phyloP scores from a whole-genome alignment of 345 rosid species.

The Viola odorata region DNA sequence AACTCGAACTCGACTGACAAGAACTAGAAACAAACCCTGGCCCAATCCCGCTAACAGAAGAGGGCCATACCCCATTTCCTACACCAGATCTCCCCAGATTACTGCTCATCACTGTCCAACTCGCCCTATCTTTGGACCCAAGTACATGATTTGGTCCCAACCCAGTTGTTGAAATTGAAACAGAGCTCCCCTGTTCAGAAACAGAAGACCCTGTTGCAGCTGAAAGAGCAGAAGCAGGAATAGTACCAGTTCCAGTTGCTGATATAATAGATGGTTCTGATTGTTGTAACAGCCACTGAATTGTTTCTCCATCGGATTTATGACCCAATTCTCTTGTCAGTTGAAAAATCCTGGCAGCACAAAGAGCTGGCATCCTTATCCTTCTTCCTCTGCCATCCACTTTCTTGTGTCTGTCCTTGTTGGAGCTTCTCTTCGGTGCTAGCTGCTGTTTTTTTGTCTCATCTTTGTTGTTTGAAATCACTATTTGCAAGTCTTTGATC shows the following conservation, averaged over 20 bases:
- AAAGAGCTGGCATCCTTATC: constrained; percentile 94
- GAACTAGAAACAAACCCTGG: constrained; percentile 35
- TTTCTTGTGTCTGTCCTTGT: constrained; percentile 91
- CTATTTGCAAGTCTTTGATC: constrained; percentile 69
- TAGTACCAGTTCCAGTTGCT: constrained; percentile 83
- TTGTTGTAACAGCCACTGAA: constrained; percentile 90
- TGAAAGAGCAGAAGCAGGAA: constrained; percentile 86
- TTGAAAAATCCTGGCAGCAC: constrained; percentile 94
- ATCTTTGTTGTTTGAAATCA: constrained; percentile 55
- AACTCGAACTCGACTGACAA: constrained; percentile 8
- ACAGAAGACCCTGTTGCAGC: constrained; percentile 50
- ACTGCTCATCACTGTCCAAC: constrained; percentile 50
- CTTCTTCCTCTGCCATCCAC: constrained; percentile 95
- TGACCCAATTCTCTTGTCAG: constrained; percentile 93
- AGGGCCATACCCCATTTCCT: constrained; percentile 34
- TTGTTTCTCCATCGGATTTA: constrained; percentile 96
- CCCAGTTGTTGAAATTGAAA: constrained; percentile 44
- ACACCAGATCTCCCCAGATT: constrained; percentile 40
- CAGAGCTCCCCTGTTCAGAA: constrained; percentile 26
- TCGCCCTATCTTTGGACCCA: constrained; percentile 51
- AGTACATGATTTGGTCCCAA: constrained; percentile 19
- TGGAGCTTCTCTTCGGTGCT: constrained; percentile 78
- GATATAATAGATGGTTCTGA: constrained; percentile 92
- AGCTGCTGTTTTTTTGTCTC: constrained; percentile 38
- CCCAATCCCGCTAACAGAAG: constrained; percentile 32